Evolutionary conservation across 2,329 filamentous ascomycete species (phyloP).

Genomic region (Aspergillus candidus): DNA sequence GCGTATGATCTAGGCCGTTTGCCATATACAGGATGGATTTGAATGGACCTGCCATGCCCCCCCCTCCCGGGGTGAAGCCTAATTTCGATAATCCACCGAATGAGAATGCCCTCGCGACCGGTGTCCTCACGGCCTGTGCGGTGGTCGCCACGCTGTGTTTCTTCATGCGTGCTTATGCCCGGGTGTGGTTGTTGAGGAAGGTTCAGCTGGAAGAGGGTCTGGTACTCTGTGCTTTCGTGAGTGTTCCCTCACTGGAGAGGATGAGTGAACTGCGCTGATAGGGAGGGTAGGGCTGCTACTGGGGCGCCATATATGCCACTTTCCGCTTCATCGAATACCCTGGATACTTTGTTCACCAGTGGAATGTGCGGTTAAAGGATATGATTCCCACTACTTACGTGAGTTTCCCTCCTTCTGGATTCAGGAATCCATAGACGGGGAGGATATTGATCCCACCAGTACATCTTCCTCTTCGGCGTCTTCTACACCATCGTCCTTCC

Average conservation of each 20-base stretch:
- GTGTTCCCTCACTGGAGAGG: too few species aligned
- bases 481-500: slow-evolving; percentile 35
- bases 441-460: too few species aligned
- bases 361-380: slow-evolving; percentile 21
- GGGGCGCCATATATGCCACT: slow-evolving; percentile 16
- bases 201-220: slow-evolving; percentile 18
- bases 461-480: slow-evolving; percentile 29
- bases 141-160: slow-evolving; percentile 15
- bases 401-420: too few species aligned
- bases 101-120: slow-evolving; percentile 15
- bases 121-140: slow-evolving; percentile 15
- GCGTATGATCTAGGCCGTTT: too few species aligned
- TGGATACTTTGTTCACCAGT: slow-evolving; percentile 36
- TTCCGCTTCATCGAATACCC: slow-evolving; percentile 22
- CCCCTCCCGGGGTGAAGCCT: slow-evolving; percentile 15
- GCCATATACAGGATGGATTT: background rate
- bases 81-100: slow-evolving; percentile 19
- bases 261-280: too few species aligned
- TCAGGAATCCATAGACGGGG: too few species aligned
- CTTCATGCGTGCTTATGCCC: slow-evolving; percentile 12
- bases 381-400: too few species aligned
- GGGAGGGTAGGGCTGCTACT: slow-evolving; percentile 6
- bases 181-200: slow-evolving; percentile 13
- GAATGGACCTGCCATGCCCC: slow-evolving; percentile 12
- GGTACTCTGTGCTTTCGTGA: background rate